Evolutionary conservation across 1,284 basidiomycete genomes (phyloP), one percentile per base, ranked within the genome.

Genomic region (Ceratobasidium sp.): DNA sequence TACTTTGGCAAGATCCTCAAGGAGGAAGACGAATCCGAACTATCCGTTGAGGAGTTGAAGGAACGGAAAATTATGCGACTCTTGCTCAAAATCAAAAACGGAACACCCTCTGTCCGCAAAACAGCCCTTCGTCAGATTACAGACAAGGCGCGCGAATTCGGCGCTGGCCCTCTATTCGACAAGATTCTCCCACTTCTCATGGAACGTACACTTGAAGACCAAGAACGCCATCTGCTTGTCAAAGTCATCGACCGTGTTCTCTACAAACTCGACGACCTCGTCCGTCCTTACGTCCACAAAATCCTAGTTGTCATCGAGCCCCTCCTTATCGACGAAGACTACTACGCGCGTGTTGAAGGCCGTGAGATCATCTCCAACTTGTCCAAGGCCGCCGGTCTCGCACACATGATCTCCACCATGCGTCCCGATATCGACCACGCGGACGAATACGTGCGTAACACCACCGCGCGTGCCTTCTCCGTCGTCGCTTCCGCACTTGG

Each of bases 341-440:
- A 99, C 85, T 99, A 99, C 80, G 98, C 98, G 59, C 95, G 97
- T 82, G 96, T 99, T 73, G 98, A 99, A 86, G 98, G 98, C 78
- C 94, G 98, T 67, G 98, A 99, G 86, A 99, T 99, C 82, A 99
- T 99, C 80, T 97, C 95, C 80, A 99, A 99, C 84, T 86, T 99
- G 63, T 98, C 98, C 60, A 99, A 99, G 83, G 98, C 98, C 1
- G 97, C 98, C 44, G 97, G 98, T 84, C 91, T 99, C 27, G 98
- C 97, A 1, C 98, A 99, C 84, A 99, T 99, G 98, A 99, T 99
- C 80, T 99, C 97, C 47, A 99, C 97, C 24, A 99, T 99, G 97
- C 93, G 97, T 80, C 98, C 98, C 2, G 97, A 99, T 87, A 99
- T 99, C 79, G 97, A 99, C 83, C 97, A 99, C 80, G 96, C 97